Base-by-base conservation (phyloP, 768 basidiomycete species). In the Stropharia rugosoannulata region DNA sequence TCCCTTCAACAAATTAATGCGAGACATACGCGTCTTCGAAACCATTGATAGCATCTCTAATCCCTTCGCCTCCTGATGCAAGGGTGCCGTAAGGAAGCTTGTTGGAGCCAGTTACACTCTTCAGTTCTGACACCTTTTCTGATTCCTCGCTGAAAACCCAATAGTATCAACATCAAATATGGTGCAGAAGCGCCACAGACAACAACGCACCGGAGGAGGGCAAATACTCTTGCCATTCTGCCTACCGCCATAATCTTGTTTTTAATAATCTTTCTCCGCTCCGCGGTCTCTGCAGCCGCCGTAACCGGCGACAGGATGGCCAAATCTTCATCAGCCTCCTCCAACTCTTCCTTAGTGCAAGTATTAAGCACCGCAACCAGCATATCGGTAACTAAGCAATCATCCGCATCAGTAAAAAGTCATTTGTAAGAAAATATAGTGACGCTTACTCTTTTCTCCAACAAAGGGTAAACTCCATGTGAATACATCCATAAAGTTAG, bases 401-500 rank as follows among this genome's bases (percentile, higher is more conserved):
- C 38, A 52, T 56, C 18, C 53, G 48, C 27, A 25, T 54, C 25
- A 11, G 5, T 8, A 43, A 49, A 55, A 18, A 48, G 22, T 46
- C 32, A 16, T 36, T 18, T 51, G 12, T 6, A 35, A 39, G 13
- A 29, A 13, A 19, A 43, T 16, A 35, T 10, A 27, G 9, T 10
- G 37, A 37, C 12, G 77, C 84, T 61, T 63, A 93, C 96, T 98
- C 75, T 99, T 98, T 72, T 95, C 91, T 59, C 95, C 97, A 6
- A 99, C 97, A 66, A 98, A 98, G 0, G 97, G 97, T 56, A 99
- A 72, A 77, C 89, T 92, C 97, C 97, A 99, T 0, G 97, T 98
- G 68, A 99, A 99, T 19, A 95, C 95, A 64, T 98, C 96, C 95
- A 98, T 98, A 66, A 99, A 99, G 72, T 99, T 99, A 4, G 97